phyloP scores from a whole-genome alignment of 495 filamentous ascomycete species.

The Penicillium soppii region DNA sequence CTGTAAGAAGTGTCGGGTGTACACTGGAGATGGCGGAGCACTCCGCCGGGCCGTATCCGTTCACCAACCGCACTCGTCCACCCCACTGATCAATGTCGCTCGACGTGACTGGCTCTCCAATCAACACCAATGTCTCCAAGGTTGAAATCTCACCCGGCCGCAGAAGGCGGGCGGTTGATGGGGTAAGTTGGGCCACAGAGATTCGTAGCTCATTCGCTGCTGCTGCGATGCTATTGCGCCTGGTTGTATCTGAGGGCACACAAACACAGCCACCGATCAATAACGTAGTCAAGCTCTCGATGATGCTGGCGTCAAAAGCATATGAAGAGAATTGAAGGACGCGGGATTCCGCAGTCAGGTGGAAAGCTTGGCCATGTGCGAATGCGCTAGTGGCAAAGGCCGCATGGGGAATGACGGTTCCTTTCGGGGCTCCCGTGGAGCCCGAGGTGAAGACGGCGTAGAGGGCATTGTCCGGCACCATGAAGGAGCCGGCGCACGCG shows the following conservation, averaged over 20 bases:
- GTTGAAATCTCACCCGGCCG: neutral
- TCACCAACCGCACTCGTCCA: neutral
- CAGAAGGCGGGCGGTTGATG: too few relatives aligned
- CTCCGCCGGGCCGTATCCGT: neutral
- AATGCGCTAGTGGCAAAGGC: neutral
- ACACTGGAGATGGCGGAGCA: neutral
- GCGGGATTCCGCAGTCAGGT: slow-evolving; percentile 41
- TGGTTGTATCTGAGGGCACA: slow-evolving; percentile 6
- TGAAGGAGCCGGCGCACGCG: too few relatives aligned
- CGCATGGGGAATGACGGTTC: slow-evolving; percentile 25
- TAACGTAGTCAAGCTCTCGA: slow-evolving; percentile 40
- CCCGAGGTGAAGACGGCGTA: slow-evolving; percentile 30
- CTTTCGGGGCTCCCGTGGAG: slow-evolving; percentile 38
- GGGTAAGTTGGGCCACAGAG: too few relatives aligned
- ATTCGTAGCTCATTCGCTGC: too few relatives aligned
- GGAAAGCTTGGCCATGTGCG: slow-evolving; percentile 22
- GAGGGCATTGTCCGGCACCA: too few relatives aligned
- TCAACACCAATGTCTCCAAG: slow-evolving; percentile 1
- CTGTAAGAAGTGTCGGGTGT: neutral
- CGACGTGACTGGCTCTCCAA: slow-evolving; percentile 9
- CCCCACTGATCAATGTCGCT: slow-evolving; percentile 6
- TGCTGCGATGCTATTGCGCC: too few relatives aligned
- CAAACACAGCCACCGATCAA: slow-evolving; percentile 41
- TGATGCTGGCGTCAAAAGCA: slow-evolving; percentile 41
- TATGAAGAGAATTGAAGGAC: slow-evolving; percentile 46